Evolutionary conservation across 73 alveolate species (phyloP), one percentile per base, ranked within the genome.

Genomic region (Tetrahymena thermophila): DNA sequence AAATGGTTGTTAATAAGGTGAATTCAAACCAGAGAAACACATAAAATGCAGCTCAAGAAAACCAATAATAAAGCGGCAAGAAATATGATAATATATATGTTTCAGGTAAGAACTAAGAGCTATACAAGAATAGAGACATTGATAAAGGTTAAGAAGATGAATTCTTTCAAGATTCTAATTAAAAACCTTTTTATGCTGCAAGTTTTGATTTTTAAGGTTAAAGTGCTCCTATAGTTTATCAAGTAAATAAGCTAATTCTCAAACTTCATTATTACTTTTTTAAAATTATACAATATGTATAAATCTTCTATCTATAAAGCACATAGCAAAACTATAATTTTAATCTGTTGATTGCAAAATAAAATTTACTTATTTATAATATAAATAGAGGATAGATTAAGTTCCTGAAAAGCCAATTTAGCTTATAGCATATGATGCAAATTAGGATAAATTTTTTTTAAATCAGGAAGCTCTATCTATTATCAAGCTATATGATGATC

Each of bases 401-500:
- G 89, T 71, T 31, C 89, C 89, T n/a, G 89, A 71, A 28, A 71
- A 71, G 37, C 89, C 89, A 28, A 71, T 71, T 71, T 71, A 71
- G 37, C 37, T 71, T 0, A 71, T 71, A 19, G 89, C 89, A 25
- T 71, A 71, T 25, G 37, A 71, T 31, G 35, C 35, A 1, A 31
- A 71, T 15, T 34, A 71, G 31, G 89, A 71, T 25, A 71, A 71
- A 25, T 71, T 71, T 31, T 71, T 71, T 31, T 71, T 71, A 34
- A 71, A 71, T 31, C n/a, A 71, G 31, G 89, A 71, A 71, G 89
- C 89, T 25, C 89, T 71, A n/a, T 71, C 89, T 71, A 71, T 71
- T 3, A 71, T 71, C 17, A 71, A 71, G 89, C 37, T 71, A 71
- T 71, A 71, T 31, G 37, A 71, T 71, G 89, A 94, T 83, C 99